Evolutionary conservation across 2,329 filamentous ascomycete genomes (phyloP).

Genomic region (Myotisia sp.): DNA sequence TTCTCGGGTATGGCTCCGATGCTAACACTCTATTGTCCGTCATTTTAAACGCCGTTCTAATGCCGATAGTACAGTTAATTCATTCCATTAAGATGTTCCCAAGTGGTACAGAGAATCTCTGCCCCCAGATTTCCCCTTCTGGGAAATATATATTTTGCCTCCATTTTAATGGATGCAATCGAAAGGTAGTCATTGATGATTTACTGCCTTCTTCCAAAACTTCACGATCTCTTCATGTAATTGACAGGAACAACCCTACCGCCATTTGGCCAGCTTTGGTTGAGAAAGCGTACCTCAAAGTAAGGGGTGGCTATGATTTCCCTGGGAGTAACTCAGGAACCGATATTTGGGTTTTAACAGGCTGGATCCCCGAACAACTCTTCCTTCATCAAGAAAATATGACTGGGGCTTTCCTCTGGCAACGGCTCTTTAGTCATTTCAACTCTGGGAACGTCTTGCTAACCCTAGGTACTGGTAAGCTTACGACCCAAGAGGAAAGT

Average conservation of each 20-base stretch:
- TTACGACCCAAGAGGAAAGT: constrained; percentile 62
- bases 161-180: constrained; percentile 88
- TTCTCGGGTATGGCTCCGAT: constrained; percentile 42
- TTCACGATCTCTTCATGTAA: constrained; percentile 65
- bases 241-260: constrained; percentile 68
- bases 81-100: constrained; percentile 63
- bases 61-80: constrained; percentile 30
- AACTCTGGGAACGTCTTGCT: constrained; percentile 67
- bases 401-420: constrained; percentile 63
- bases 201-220: constrained; percentile 63
- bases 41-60: background rate
- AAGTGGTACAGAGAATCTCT: constrained; percentile 44
- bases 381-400: constrained; percentile 80
- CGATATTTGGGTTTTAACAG: constrained; percentile 80
- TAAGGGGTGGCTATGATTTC: constrained; percentile 92
- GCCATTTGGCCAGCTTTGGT: constrained; percentile 83
- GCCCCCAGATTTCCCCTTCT: constrained; percentile 54
- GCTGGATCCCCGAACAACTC: constrained; percentile 93
- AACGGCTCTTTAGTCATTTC: constrained; percentile 59
- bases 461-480: constrained; percentile 76
- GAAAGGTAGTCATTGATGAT: constrained; percentile 80
- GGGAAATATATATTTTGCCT: constrained; percentile 88
- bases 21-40: constrained; percentile 8
- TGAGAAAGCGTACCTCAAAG: constrained; percentile 93
- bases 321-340: constrained; percentile 95